A percentile compares a stretch with the other conserved stretches of the same genome.
Conservation (phyloP, 2,329 filamentous ascomycete genomes). For the Calonectria pseudoturangicola region DNA sequence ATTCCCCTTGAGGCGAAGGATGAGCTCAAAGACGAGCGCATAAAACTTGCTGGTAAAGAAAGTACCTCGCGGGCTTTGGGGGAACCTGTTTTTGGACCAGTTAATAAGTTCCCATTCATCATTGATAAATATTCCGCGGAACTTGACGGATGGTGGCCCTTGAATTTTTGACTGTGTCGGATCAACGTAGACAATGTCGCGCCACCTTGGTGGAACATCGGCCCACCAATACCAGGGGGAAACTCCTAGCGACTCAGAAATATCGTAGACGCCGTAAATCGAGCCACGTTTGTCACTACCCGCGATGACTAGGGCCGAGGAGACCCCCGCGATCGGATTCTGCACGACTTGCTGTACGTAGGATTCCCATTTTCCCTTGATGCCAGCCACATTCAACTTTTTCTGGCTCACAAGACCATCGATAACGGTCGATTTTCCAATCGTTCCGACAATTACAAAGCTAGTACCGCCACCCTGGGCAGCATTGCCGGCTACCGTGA, state of each 20-base stretch:
- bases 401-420: background rate
- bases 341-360: background rate
- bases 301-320: background rate
- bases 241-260: background rate
- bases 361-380: background rate
- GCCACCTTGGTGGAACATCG: background rate
- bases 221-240: background rate
- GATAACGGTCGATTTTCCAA: background rate
- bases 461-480: background rate
- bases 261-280: background rate
- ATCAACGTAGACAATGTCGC: background rate
- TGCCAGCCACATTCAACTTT: background rate
- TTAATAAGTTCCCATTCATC: background rate
- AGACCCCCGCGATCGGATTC: background rate
- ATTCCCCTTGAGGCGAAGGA: background rate
- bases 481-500: background rate
- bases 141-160: background rate
- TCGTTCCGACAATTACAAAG: background rate
- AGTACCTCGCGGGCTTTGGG: background rate
- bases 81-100: background rate
- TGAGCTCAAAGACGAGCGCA: background rate
- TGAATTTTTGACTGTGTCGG: background rate
- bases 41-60: background rate
- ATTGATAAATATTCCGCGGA: background rate
- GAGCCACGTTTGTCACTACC: background rate